Conservation (phyloP, 768 basidiomycete species). For the Pisolithus marmoratus region DNA sequence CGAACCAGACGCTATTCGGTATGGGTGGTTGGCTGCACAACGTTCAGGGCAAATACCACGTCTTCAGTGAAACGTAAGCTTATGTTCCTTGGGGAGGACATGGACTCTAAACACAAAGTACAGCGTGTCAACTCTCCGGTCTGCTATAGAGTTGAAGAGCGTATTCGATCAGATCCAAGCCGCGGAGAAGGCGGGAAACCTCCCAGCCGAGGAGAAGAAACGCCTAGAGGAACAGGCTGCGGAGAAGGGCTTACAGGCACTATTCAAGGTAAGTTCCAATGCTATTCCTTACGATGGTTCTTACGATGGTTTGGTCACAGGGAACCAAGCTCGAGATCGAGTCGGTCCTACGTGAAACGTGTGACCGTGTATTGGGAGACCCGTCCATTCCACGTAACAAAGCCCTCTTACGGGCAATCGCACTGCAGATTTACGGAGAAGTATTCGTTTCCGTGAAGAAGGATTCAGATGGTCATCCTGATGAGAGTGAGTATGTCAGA, state of each 20-base stretch:
- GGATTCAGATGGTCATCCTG: conserved; percentile 40
- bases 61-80: conserved; percentile 86
- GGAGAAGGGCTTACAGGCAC: conserved; percentile 84
- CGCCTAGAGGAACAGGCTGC: conserved; percentile 88
- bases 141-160: conserved; percentile 82
- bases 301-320: conserved; percentile 30
- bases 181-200: conserved; percentile 79
- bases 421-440: conserved; percentile 79
- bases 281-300: not conserved
- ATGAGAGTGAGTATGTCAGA: conserved; percentile 77
- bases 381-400: conserved; percentile 47
- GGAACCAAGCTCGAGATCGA: conserved; percentile 91
- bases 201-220: conserved; percentile 72
- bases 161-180: conserved; percentile 92
- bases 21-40: conserved; percentile 93
- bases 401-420: conserved; percentile 68
- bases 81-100: not conserved
- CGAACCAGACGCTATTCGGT: conserved; percentile 62
- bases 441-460: conserved; percentile 69
- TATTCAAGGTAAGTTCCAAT: conserved; percentile 68
- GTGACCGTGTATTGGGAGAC: conserved; percentile 72
- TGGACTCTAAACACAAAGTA: conserved; percentile 1
- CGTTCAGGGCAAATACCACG: conserved; percentile 87
- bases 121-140: conserved; percentile 78
- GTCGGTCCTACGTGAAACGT: conserved; percentile 82